These are phyloP conservation scores for Prunus salicina DNA, from an alignment of 306 rosid genomes.

Conservation along the genomic window DNA sequence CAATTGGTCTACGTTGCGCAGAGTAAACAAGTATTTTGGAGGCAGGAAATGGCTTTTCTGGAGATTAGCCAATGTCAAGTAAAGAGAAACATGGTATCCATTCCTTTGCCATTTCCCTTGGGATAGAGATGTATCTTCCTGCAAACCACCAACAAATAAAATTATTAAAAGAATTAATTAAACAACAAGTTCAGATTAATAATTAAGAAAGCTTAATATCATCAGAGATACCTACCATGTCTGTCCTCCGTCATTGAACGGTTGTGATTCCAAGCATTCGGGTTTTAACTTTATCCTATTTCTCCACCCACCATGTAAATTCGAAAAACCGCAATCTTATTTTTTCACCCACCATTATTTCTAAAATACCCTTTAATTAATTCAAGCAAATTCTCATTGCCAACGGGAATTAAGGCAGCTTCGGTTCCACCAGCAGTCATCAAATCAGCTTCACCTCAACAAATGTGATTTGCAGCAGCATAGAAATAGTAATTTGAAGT, in stretches of 20 bases:
- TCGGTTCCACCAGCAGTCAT: slow-evolving; percentile 96
- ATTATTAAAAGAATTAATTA: too few relatives aligned
- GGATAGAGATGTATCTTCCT: slow-evolving; percentile 61
- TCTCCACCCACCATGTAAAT: too few relatives aligned
- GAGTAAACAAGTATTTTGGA: too few relatives aligned
- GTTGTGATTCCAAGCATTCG: slow-evolving; percentile 32
- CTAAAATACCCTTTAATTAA: too few relatives aligned
- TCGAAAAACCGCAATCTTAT: too few relatives aligned
- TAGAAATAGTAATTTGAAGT: slow-evolving; percentile 94
- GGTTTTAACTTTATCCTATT: slow-evolving; percentile 5
- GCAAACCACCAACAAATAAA: not conserved
- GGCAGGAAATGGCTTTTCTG: not conserved
- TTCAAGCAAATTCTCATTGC: slow-evolving; percentile 11
- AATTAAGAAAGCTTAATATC: too few relatives aligned
- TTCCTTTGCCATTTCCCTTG: slow-evolving; percentile 32
- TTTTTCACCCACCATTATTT: too few relatives aligned
- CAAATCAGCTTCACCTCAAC: slow-evolving; percentile 95
- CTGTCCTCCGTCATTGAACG: slow-evolving; percentile 44
- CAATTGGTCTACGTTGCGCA: too few relatives aligned
- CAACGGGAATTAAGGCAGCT: slow-evolving; percentile 90
- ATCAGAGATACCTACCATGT: slow-evolving; percentile 34
- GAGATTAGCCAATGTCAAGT: slow-evolving; percentile 35
- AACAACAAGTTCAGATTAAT: too few relatives aligned
- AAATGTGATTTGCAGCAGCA: slow-evolving; percentile 94
- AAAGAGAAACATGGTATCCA: slow-evolving; percentile 43